These are phyloP conservation scores for Penicillium arizonense DNA, from an alignment of 495 filamentous ascomycete species.

Conservation along the genomic window DNA sequence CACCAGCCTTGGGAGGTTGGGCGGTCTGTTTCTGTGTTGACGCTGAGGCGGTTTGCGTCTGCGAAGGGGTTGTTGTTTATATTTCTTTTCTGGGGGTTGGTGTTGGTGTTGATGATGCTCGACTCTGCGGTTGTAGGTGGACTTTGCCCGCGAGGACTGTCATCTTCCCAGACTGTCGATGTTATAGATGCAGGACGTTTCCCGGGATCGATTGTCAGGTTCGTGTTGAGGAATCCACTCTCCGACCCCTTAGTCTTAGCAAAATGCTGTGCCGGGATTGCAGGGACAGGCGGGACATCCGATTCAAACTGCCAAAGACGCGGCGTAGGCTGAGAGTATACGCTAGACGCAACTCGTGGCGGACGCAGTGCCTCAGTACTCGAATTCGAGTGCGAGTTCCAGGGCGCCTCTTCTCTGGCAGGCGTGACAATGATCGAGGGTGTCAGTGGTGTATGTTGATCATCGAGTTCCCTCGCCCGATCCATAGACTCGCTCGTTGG, in stretches of 20 bases:
- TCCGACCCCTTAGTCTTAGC: constrained; percentile 26
- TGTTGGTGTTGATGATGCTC: constrained; percentile 17
- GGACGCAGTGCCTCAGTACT: constrained; percentile 23
- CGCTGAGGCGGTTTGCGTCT: constrained; percentile 25
- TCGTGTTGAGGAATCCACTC: constrained; percentile 32
- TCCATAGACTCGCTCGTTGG: constrained; percentile 56
- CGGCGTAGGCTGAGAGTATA: constrained; percentile 64
- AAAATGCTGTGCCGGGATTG: constrained; percentile 50
- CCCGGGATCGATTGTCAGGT: constrained; percentile 25
- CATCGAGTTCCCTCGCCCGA: constrained; percentile 29
- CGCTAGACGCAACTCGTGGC: constrained; percentile 56
- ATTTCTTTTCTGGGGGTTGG: too few relatives aligned
- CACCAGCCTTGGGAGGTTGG: constrained; percentile 81
- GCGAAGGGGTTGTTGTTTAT: too few relatives aligned
- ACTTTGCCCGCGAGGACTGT: constrained; percentile 23
- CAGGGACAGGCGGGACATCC: constrained; percentile 60
- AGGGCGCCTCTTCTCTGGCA: constrained; percentile 60
- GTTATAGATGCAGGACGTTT: constrained; percentile 40
- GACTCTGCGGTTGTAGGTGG: constrained; percentile 12
- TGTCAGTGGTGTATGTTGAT: constrained; percentile 39
- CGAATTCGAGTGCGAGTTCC: constrained; percentile 33
- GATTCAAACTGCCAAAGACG: constrained; percentile 22
- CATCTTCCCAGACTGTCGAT: constrained; percentile 58
- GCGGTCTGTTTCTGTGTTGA: constrained; percentile 42
- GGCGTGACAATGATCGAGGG: constrained; percentile 67